A percentile compares a stretch with the other conserved stretches of the same genome.
Evolutionary conservation across 192 early-diverging fungal species (phyloP).

Genomic region (Coemansia erecta): DNA sequence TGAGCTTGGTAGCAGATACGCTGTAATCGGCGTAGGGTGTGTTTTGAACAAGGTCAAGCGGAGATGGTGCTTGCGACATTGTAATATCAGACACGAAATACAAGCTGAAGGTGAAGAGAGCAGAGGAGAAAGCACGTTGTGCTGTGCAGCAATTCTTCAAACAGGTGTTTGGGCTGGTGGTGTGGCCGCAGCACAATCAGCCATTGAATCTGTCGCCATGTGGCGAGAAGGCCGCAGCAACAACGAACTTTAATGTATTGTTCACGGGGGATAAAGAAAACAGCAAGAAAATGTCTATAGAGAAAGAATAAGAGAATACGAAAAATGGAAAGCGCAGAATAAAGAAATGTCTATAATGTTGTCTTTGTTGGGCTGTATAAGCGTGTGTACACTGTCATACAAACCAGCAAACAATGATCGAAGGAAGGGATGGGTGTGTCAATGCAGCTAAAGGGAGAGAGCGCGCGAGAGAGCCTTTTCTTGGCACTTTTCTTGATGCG

Average conservation of each 20-base stretch:
- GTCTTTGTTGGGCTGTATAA: no score
- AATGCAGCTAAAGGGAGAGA: no score
- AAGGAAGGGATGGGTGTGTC: no score
- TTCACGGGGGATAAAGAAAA: not conserved
- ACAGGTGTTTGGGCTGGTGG: not conserved
- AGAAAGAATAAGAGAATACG: not conserved
- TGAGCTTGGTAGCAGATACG: conserved; percentile 17
- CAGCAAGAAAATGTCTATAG: conserved; percentile 1
- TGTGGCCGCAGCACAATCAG: not conserved
- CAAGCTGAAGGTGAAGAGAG: not conserved
- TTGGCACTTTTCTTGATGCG: no score
- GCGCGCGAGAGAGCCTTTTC: no score
- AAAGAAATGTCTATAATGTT: no score
- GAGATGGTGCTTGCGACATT: conserved; percentile 12
- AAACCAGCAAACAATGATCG: no score
- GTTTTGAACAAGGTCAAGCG: conserved; percentile 15
- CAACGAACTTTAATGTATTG: not conserved
- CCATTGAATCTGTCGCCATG: not conserved
- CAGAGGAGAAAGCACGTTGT: conserved; percentile 4
- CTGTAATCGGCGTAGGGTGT: conserved; percentile 20
- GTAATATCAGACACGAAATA: conserved; percentile 5
- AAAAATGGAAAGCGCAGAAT: conserved; percentile 1
- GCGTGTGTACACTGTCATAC: not conserved
- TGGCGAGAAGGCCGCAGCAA: not conserved
- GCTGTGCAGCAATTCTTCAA: not conserved